Base-by-base conservation (phyloP, 2,329 filamentous ascomycete genomes). In the Delphinella strobiligena region DNA sequence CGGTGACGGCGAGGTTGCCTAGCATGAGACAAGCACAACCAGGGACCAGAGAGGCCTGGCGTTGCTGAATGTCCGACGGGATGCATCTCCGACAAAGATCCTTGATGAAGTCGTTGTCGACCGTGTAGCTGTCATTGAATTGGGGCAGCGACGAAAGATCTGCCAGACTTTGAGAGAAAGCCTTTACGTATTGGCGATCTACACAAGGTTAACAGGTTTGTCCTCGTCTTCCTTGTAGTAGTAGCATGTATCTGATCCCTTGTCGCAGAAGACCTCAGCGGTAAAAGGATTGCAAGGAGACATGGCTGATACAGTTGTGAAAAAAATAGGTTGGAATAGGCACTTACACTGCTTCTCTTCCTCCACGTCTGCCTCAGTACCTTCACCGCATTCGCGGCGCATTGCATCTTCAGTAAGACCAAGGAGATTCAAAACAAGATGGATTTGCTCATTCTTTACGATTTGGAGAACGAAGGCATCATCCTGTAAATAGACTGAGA, bases 21-120 rank as follows among this genome's bases (percentile, higher is more conserved):
- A 46, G 39, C 3, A 44, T 35, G 17, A 46, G 40, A 24, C 44
- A 46, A 4, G 44, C 36, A 27, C 22, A 27, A 34, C 33, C 34
- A 1, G 39, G 36, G 16, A 31, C 36, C n/a, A 38, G 29, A 17
- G 38, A 40, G 17, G 30, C 39, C 38, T 17, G 38, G 11, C 18
- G 30, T 19, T 34, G n/a, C 15, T 34, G 34, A 19, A 41, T 41
- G 12, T 17, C 9, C 11, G 32, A 12, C 2, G 39, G 36, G 1
- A 40, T 37, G 4, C 32, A 38, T 17, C 37, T 37, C 11, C 30
- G 15, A 29, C 36, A 42, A n/a, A 46, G 37, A 11, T 29, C 35
- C 19, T 34, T 36, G 12, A 46, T 35, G 7, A 42, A 42, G 4
- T 31, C 4, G 5, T 36, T 36, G 3, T 5, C 5, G 1, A 31